These are phyloP conservation scores for Paratinospora sagittata DNA, from an alignment of 164 flowering plant genomes.

Conservation along the genomic window DNA sequence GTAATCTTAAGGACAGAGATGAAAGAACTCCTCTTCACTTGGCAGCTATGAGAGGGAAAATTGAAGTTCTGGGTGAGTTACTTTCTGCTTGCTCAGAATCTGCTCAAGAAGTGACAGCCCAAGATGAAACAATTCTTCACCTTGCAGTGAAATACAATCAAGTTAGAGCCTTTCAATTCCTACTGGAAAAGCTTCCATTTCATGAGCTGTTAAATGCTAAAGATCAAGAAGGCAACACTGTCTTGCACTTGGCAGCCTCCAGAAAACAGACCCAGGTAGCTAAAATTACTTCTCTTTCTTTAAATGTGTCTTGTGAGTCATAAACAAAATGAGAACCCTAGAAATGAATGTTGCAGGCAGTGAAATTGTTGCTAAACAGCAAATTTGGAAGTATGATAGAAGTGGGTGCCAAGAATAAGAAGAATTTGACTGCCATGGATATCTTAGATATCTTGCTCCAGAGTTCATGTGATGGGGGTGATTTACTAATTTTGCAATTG, in stretches of 20 bases:
- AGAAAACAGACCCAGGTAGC: conserved; percentile 7
- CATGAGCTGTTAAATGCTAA: conserved; percentile 1
- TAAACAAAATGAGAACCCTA: background rate
- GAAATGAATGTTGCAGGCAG: background rate
- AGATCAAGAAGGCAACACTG: conserved; percentile 16
- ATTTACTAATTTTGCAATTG: background rate
- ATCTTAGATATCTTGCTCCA: background rate
- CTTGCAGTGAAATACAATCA: conserved; percentile 5
- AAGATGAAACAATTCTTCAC: conserved; percentile 12
- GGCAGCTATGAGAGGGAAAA: background rate
- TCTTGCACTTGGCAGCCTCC: conserved; percentile 3
- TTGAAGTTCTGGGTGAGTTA: background rate
- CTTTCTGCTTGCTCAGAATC: background rate
- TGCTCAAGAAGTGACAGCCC: background rate
- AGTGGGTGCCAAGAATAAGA: background rate
- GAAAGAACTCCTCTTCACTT: background rate
- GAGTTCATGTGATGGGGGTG: background rate
- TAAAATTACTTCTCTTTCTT: background rate
- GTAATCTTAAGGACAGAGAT: background rate
- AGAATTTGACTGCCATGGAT: background rate
- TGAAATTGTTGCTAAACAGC: background rate
- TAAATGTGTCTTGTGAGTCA: background rate
- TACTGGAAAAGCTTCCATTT: background rate
- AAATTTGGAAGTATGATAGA: background rate
- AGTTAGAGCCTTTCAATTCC: conserved; percentile 7